Percentiles rank a stretch among this genome's conserved stretches.
phyloP scores from a whole-genome alignment of 257 asterid species.

The Galeopsis tetrahit region DNA sequence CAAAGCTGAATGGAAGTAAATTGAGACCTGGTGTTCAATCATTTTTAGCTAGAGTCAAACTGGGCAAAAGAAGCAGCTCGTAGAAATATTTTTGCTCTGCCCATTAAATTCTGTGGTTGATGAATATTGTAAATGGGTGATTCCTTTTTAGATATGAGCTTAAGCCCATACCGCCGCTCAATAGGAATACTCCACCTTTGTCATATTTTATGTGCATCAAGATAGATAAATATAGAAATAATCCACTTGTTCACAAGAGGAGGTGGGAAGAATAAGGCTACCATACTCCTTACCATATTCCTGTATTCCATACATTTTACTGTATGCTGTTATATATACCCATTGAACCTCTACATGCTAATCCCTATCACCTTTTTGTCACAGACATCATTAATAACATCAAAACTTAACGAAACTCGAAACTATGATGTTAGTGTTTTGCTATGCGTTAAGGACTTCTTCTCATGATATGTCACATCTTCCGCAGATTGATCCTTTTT shows the following conservation, averaged over 20 bases:
- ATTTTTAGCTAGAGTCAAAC: background rate
- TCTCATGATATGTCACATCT: slow-evolving; percentile 11
- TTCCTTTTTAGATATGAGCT: background rate
- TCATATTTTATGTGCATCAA: background rate
- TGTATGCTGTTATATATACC: background rate
- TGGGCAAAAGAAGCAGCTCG: background rate
- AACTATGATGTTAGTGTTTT: background rate
- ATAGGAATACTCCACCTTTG: background rate
- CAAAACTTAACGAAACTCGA: slow-evolving; percentile 3
- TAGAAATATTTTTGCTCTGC: background rate
- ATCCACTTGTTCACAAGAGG: background rate
- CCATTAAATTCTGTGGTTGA: slow-evolving; percentile 10
- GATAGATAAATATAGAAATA: slow-evolving; percentile 3
- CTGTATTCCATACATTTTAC: background rate
- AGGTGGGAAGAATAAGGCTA: slow-evolving; percentile 8
- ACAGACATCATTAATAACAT: background rate
- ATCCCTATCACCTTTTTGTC: slow-evolving; percentile 10
- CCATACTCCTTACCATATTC: background rate
- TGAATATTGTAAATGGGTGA: background rate
- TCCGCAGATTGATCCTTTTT: background rate
- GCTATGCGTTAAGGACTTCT: background rate
- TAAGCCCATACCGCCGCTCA: background rate
- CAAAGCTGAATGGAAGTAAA: background rate
- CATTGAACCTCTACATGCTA: slow-evolving; percentile 12
- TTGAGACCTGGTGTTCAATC: background rate